Percentiles rank a stretch among this genome's conserved stretches.
phyloP scores from a whole-genome alignment of 140 eudicot genomes.

The Stevia rebaudiana region DNA sequence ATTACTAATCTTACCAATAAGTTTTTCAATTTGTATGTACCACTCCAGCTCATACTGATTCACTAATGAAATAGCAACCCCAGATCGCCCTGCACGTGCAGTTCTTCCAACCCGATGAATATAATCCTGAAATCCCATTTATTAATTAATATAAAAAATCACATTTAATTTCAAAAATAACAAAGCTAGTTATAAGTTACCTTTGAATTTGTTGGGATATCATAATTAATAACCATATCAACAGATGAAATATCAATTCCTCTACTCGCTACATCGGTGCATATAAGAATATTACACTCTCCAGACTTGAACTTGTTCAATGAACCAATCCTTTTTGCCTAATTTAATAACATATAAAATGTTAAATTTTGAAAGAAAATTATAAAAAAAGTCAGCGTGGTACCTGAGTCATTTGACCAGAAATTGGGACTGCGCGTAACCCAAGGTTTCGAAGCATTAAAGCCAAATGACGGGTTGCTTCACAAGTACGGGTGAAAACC shows the following conservation, averaged over 20 bases:
- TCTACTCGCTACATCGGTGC: conserved; percentile 93
- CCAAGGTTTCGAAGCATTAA: conserved; percentile 80
- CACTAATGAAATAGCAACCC: conserved; percentile 80
- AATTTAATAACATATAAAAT: background rate
- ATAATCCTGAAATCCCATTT: conserved; percentile 54
- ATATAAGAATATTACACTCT: conserved; percentile 74
- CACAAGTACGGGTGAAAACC: conserved; percentile 97
- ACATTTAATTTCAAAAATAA: background rate
- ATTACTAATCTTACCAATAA: conserved; percentile 80
- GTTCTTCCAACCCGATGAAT: conserved; percentile 97
- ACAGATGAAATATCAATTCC: conserved; percentile 93
- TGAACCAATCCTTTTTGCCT: conserved; percentile 80
- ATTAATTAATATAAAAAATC: background rate
- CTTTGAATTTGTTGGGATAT: conserved; percentile 88
- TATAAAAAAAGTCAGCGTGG: background rate
- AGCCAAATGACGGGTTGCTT: conserved; percentile 59
- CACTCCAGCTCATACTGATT: conserved; percentile 92
- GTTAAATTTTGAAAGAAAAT: background rate
- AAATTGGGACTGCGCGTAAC: conserved; percentile 72
- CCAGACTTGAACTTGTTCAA: conserved; percentile 84
- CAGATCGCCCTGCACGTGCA: conserved; percentile 96
- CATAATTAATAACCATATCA: conserved; percentile 87
- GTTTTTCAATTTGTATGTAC: conserved; percentile 83
- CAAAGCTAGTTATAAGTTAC: conserved; percentile 12
- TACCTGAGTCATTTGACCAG: conserved; percentile 93